Evolutionary conservation across 257 asterid species (phyloP).

Genomic region (Primulina tabacum): DNA sequence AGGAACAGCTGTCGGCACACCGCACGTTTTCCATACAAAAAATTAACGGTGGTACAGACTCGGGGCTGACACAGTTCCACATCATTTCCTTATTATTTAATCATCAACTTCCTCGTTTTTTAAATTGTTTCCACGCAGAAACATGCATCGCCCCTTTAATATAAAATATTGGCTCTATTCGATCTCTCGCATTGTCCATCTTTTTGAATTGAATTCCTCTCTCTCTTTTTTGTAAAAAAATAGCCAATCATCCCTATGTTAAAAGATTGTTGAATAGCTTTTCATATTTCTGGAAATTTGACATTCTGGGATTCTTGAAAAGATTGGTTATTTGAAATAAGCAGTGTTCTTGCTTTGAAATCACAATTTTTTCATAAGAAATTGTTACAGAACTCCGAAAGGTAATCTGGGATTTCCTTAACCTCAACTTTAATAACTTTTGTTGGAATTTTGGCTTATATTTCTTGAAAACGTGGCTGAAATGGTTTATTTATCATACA

Average conservation of each 20-base stretch:
- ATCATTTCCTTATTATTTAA: not conserved
- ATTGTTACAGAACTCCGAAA: not conserved
- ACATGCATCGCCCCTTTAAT: not conserved
- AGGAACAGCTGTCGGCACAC: not conserved
- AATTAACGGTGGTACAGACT: not conserved
- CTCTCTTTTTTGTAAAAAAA: not conserved
- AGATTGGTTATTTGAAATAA: not conserved
- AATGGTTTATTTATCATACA: conserved; percentile 5
- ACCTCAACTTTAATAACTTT: not conserved
- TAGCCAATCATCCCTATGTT: not conserved
- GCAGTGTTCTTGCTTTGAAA: not conserved
- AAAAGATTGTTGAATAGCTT: not conserved
- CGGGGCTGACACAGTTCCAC: not conserved
- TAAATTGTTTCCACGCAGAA: too few species aligned
- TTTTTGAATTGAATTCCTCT: not conserved
- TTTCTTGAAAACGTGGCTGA: not conserved
- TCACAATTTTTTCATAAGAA: not conserved
- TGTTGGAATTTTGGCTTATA: not conserved
- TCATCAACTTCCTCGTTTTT: not conserved
- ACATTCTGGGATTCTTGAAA: not conserved
- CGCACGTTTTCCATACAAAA: not conserved
- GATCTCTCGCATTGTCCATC: not conserved
- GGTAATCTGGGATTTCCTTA: not conserved
- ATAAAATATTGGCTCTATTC: not conserved
- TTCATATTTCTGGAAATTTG: not conserved